These are phyloP conservation scores for Halophytophthora polymorphica DNA, from an alignment of 352 stramenopile species.

Conservation along the genomic window DNA sequence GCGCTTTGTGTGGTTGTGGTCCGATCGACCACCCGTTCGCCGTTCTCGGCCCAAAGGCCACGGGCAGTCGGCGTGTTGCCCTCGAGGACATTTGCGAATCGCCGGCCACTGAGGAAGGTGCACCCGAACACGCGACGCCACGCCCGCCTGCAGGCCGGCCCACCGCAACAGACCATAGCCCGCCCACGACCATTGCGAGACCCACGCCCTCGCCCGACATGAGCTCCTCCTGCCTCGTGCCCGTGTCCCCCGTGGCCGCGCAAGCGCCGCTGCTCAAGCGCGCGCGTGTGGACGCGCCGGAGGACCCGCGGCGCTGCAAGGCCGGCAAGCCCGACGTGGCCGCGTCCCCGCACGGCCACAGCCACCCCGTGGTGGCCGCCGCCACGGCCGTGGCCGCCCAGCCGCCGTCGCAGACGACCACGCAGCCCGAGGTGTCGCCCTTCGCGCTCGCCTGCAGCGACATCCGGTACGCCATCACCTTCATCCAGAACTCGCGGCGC, in stretches of 20 bases:
- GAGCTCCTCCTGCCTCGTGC: conserved; percentile 59
- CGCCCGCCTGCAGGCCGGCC: too few relatives aligned
- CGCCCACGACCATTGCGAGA: background rate
- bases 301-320: conserved; percentile 60
- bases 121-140: too few relatives aligned
- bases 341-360: conserved; percentile 48
- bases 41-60: too few relatives aligned
- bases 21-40: too few relatives aligned
- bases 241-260: conserved; percentile 33
- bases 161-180: background rate
- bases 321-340: conserved; percentile 48
- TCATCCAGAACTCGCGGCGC: conserved; percentile 72
- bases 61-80: too few relatives aligned
- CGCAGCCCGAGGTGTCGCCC: conserved; percentile 27
- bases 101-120: too few relatives aligned
- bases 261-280: conserved; percentile 49
- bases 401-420: conserved; percentile 22
- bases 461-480: conserved; percentile 68
- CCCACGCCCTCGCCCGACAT: conserved; percentile 19
- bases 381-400: conserved; percentile 25
- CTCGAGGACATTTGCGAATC: too few relatives aligned
- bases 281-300: conserved; percentile 38
- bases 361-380: conserved; percentile 8
- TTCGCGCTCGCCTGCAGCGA: conserved; percentile 51
- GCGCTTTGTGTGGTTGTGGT: too few relatives aligned